Percentiles rank a stretch among this genome's conserved stretches.
These are phyloP conservation scores for Cucurbita moschata DNA, from an alignment of 306 rosid species.

Conservation along the genomic window DNA sequence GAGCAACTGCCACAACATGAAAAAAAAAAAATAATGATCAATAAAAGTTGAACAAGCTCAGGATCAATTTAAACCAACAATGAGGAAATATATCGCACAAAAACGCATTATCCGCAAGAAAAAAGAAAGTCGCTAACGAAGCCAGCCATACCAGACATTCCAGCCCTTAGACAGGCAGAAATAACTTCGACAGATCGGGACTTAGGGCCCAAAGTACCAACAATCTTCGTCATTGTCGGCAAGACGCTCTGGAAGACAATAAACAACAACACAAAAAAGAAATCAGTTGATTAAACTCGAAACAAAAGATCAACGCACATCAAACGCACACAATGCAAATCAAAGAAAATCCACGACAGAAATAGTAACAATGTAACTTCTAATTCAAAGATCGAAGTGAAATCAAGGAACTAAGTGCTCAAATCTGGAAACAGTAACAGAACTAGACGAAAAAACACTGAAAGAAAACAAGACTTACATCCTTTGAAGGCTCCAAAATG, in stretches of 20 bases:
- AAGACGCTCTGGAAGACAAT: constrained; percentile 39
- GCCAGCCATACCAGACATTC: constrained; percentile 69
- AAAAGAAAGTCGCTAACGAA: neutral
- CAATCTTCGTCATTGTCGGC: constrained; percentile 86
- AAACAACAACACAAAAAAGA: neutral
- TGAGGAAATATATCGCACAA: neutral
- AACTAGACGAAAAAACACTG: neutral
- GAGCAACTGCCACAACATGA: constrained; percentile 50
- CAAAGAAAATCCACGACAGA: neutral
- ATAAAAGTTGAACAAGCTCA: neutral
- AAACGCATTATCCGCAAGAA: neutral
- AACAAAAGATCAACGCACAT: neutral
- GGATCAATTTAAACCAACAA: neutral
- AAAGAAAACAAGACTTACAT: constrained; percentile 25
- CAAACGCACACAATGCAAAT: neutral
- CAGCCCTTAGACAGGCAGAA: constrained; percentile 71
- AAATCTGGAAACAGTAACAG: neutral
- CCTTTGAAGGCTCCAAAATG: constrained; percentile 73
- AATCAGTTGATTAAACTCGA: constrained; percentile 12
- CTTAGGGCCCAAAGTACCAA: constrained; percentile 84
- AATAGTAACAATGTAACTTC: neutral
- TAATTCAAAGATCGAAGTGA: neutral
- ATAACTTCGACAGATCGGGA: constrained; percentile 66
- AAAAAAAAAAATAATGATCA: neutral
- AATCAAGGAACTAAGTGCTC: neutral